Percentiles rank a stretch among this genome's conserved stretches.
phyloP scores from a whole-genome alignment of 2,329 filamentous ascomycete genomes.

The Plenodomus lindquistii region DNA sequence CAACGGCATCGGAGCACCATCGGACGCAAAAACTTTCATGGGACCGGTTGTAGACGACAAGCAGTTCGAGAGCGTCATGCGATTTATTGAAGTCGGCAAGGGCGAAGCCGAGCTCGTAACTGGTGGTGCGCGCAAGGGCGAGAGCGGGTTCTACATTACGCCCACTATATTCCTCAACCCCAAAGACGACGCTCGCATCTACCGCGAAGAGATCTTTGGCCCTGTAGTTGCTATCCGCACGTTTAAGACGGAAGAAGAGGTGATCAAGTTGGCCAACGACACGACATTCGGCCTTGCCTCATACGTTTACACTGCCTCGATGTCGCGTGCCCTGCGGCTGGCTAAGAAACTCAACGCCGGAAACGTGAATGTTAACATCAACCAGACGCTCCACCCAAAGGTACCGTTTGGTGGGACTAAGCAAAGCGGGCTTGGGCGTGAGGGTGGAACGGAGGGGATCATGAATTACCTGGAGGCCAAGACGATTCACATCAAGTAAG shows the following conservation, averaged over 20 bases:
- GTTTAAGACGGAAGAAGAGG: slow-evolving; percentile 7
- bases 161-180: slow-evolving; percentile 30
- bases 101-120: slow-evolving; percentile 50
- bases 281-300: slow-evolving; percentile 48
- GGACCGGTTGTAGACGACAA: slow-evolving; percentile 34
- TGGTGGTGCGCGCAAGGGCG: slow-evolving; percentile 46
- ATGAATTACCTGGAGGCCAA: neutral
- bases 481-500: slow-evolving; percentile 14
- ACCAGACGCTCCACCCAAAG: slow-evolving; percentile 44
- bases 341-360: slow-evolving; percentile 53
- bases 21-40: slow-evolving; percentile 23
- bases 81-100: slow-evolving; percentile 30
- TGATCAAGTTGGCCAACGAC: slow-evolving; percentile 6
- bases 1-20: slow-evolving; percentile 16
- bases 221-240: slow-evolving; percentile 7
- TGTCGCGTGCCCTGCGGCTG: slow-evolving; percentile 43
- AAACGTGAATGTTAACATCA: slow-evolving; percentile 57
- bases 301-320: slow-evolving; percentile 56
- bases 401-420: slow-evolving; percentile 64
- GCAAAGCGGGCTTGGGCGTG: slow-evolving; percentile 61
- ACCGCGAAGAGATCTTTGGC: slow-evolving; percentile 8
- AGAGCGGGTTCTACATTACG: slow-evolving; percentile 61
- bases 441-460: slow-evolving; percentile 48
- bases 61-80: slow-evolving; percentile 33
- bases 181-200: slow-evolving; percentile 2